phyloP scores from a whole-genome alignment of 495 filamentous ascomycete species.

The Penicillium angulare region DNA sequence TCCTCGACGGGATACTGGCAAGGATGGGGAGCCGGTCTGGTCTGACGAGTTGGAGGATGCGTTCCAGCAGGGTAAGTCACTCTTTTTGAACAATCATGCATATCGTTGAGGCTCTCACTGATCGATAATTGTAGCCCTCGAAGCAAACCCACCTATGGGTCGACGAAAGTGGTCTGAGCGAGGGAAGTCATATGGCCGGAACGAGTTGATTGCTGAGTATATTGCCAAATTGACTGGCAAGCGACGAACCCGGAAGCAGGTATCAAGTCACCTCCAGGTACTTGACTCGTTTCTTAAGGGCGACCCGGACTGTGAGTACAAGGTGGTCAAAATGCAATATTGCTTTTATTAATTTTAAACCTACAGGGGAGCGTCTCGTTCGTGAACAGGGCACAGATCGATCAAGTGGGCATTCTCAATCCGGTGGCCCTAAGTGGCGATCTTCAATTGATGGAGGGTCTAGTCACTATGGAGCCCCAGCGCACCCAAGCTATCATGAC shows the following conservation, averaged over 20 bases:
- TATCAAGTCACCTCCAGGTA: slow-evolving; percentile 98
- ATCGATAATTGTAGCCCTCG: slow-evolving; percentile 57
- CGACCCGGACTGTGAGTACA: slow-evolving; percentile 51
- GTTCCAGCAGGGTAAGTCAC: slow-evolving; percentile 78
- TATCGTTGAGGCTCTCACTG: not conserved
- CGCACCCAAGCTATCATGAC: slow-evolving; percentile 32
- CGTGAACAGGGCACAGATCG: slow-evolving; percentile 40
- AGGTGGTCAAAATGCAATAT: not conserved
- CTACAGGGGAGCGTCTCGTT: slow-evolving; percentile 43
- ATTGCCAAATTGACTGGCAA: slow-evolving; percentile 70
- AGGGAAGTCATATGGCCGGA: slow-evolving; percentile 76
- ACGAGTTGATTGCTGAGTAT: slow-evolving; percentile 85
- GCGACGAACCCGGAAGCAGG: slow-evolving; percentile 73
- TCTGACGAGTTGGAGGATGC: slow-evolving; percentile 79
- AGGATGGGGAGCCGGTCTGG: slow-evolving; percentile 66
- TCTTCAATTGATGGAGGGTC: slow-evolving; percentile 39
- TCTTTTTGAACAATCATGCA: not conserved
- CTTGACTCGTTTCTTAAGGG: slow-evolving; percentile 75
- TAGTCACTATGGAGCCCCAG: slow-evolving; percentile 31
- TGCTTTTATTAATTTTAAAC: slow-evolving; percentile 13
- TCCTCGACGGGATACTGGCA: slow-evolving; percentile 57
- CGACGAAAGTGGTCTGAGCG: slow-evolving; percentile 71
- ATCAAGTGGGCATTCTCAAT: slow-evolving; percentile 33
- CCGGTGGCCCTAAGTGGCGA: slow-evolving; percentile 38
- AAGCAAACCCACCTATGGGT: slow-evolving; percentile 79